These are phyloP conservation scores for Monascus purpureus DNA, from an alignment of 495 filamentous ascomycete species.

Conservation along the genomic window DNA sequence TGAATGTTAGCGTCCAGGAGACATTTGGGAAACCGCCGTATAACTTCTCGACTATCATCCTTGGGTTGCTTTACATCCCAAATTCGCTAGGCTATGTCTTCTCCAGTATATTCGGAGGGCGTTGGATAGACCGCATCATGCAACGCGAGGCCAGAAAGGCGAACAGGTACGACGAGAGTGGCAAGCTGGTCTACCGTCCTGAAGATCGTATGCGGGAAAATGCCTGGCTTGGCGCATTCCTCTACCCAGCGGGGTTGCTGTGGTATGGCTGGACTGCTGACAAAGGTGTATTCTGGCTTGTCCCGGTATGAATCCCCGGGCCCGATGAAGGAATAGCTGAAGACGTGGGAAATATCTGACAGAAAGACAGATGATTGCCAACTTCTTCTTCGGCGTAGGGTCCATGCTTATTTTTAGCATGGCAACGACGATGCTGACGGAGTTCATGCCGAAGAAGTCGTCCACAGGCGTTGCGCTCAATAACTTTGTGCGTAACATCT, in stretches of 20 bases:
- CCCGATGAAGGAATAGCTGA: conserved; percentile 1
- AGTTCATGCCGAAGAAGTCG: conserved; percentile 72
- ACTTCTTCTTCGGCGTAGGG: conserved; percentile 79
- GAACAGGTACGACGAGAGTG: conserved; percentile 52
- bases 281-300: conserved; percentile 43
- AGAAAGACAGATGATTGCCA: conserved; percentile 46
- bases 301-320: conserved; percentile 33
- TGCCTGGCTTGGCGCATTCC: conserved; percentile 61
- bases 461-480: conserved; percentile 66
- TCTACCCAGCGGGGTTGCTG: conserved; percentile 57
- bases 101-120: conserved; percentile 60
- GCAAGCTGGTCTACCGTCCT: conserved; percentile 56
- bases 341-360: conserved; percentile 11
- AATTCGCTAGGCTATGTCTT: conserved; percentile 65
- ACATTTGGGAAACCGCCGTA: conserved; percentile 67
- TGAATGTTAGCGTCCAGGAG: conserved; percentile 73
- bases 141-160: conserved; percentile 60
- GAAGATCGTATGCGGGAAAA: conserved; percentile 90
- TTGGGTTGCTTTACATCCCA: conserved; percentile 74
- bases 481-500: conserved; percentile 73
- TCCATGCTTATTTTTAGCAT: conserved; percentile 80
- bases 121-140: conserved; percentile 89
- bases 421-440: conserved; percentile 70
- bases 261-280: conserved; percentile 56
- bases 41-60: conserved; percentile 53